Percentiles rank a stretch among this genome's conserved stretches.
Conservation (phyloP, 257 asterid species). For the Lantana camara region DNA sequence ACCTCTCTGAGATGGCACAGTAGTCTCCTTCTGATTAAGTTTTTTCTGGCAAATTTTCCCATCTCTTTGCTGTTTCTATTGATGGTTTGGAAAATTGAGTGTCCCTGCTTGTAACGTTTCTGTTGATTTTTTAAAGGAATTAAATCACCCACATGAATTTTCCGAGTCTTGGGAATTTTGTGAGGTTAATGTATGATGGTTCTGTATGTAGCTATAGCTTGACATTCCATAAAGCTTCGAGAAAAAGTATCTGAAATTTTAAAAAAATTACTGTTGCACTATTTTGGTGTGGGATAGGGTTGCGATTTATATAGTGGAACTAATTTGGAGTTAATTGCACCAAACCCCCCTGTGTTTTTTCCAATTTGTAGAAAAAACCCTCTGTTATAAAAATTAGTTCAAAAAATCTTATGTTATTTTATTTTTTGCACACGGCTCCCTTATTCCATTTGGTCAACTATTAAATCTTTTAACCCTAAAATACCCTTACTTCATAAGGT, state of each 20-base stretch:
- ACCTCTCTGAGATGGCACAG: constrained; percentile 58
- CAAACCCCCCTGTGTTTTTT: too few relatives aligned
- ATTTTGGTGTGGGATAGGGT: not conserved
- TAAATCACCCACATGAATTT: not conserved
- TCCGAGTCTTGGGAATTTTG: not conserved
- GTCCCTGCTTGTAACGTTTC: constrained; percentile 19
- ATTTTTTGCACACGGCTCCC: too few relatives aligned
- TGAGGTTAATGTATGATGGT: constrained; percentile 7
- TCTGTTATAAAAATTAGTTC: too few relatives aligned
- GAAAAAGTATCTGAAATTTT: not conserved
- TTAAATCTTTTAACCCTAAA: too few relatives aligned
- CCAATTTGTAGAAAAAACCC: too few relatives aligned
- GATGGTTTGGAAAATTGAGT: constrained; percentile 18
- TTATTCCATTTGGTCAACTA: too few relatives aligned
- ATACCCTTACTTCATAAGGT: too few relatives aligned
- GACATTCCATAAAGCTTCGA: not conserved
- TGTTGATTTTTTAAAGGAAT: not conserved
- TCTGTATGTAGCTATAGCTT: not conserved
- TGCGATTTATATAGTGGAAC: not conserved
- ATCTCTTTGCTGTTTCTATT: constrained; percentile 11
- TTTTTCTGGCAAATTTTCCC: constrained; percentile 3
- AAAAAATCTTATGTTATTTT: too few relatives aligned
- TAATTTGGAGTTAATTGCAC: too few relatives aligned
- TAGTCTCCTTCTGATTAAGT: constrained; percentile 17
- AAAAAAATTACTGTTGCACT: not conserved